Conservation (phyloP, 2,329 filamentous ascomycete genomes). For the Lasiodiplodia theobromae region DNA sequence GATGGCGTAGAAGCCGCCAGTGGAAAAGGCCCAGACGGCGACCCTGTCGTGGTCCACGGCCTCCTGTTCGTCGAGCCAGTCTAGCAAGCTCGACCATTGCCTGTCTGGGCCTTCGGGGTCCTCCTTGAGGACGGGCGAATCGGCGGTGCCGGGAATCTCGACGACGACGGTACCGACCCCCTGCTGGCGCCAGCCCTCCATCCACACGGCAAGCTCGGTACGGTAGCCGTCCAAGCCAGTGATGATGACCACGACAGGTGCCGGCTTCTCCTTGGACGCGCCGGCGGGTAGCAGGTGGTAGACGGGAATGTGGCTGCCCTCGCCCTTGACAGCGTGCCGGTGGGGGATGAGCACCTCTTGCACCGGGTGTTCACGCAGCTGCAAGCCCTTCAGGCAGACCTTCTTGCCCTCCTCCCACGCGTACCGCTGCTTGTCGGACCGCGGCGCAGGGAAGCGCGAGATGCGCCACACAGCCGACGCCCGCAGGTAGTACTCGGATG, state of each 20-base stretch:
- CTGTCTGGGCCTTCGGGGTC: conserved; percentile 61
- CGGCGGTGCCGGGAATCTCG: conserved; percentile 66
- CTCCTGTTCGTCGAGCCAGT: conserved; percentile 59
- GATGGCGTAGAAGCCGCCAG: conserved; percentile 66
- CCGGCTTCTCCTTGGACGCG: conserved; percentile 52
- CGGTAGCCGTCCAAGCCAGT: conserved; percentile 67
- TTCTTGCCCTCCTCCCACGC: conserved; percentile 73
- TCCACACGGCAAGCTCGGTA: conserved; percentile 62
- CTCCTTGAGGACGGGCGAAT: conserved; percentile 57
- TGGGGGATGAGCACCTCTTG: conserved; percentile 69
- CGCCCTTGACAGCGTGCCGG: conserved; percentile 55
- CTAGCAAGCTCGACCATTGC: conserved; percentile 61
- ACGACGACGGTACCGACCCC: conserved; percentile 59
- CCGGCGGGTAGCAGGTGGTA: conserved; percentile 68
- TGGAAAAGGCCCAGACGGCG: conserved; percentile 64
- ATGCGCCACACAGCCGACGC: conserved; percentile 78
- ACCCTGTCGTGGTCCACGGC: conserved; percentile 57
- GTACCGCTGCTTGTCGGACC: conserved; percentile 59
- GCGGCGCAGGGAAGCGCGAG: conserved; percentile 69
- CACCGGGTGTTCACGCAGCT: conserved; percentile 60
- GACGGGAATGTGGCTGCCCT: conserved; percentile 66
- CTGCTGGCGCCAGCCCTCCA: conserved; percentile 57
- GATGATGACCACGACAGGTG: conserved; percentile 63
- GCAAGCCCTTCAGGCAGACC: conserved; percentile 64
- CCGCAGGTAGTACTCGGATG: conserved; percentile 69